Conservation (phyloP, 768 basidiomycete genomes). For the Trametes villosa region DNA sequence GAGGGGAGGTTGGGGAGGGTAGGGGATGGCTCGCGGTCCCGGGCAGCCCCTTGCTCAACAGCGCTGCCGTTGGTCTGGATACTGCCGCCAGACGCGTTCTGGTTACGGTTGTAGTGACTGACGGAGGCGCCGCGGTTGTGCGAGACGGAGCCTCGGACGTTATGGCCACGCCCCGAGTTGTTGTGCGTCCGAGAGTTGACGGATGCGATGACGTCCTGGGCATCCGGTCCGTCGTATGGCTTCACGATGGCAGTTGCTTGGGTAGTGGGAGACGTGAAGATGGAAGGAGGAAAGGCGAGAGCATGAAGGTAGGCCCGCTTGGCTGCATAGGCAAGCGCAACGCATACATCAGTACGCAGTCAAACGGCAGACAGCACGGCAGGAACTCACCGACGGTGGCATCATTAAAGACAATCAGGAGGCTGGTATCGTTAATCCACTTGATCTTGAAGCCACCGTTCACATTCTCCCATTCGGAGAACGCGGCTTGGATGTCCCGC, state of each 20-base stretch:
- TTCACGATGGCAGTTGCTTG: constrained; percentile 66
- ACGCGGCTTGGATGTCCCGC: constrained; percentile 90
- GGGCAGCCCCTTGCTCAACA: constrained; percentile 25
- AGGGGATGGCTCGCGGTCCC: constrained; percentile 76
- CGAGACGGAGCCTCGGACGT: constrained; percentile 51
- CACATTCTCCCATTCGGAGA: constrained; percentile 84
- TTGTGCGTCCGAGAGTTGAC: constrained; percentile 75
- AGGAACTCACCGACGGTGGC: constrained; percentile 78
- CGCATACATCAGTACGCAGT: constrained; percentile 5
- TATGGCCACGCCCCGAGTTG: constrained; percentile 72
- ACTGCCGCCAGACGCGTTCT: constrained; percentile 20
- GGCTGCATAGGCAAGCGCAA: constrained; percentile 50
- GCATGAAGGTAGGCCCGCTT: constrained; percentile 95
- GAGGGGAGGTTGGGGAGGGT: constrained; percentile 80
- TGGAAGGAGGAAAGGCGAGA: constrained; percentile 78
- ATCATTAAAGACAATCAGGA: constrained; percentile 93
- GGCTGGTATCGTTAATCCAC: constrained; percentile 97
- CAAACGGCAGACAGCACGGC: neutral
- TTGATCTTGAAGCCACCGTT: constrained; percentile 98
- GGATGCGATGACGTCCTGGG: constrained; percentile 80
- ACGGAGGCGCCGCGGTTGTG: constrained; percentile 34
- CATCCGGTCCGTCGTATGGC: constrained; percentile 95
- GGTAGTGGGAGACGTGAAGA: constrained; percentile 59
- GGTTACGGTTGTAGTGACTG: constrained; percentile 29
- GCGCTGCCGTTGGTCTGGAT: constrained; percentile 35